Evolutionary conservation across 306 rosid genomes (phyloP).

Genomic region (Dryas octopetala): DNA sequence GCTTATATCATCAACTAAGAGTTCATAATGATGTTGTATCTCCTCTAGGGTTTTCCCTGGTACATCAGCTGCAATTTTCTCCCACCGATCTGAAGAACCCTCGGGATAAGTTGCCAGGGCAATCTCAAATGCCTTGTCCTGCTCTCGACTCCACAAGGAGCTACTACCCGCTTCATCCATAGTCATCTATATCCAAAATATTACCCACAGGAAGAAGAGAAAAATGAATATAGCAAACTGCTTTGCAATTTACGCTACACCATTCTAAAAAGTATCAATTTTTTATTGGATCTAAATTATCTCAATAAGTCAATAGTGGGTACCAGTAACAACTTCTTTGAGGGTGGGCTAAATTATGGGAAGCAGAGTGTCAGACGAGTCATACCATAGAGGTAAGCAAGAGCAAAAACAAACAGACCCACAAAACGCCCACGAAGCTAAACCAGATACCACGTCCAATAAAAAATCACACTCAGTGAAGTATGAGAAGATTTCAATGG

Average conservation of each 20-base stretch:
- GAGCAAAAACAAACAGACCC: constrained; percentile 30
- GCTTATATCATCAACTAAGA: constrained; percentile 71
- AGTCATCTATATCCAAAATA: constrained; percentile 47
- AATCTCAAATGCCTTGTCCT: constrained; percentile 90
- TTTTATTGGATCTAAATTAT: constrained; percentile 40
- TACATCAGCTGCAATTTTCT: constrained; percentile 77
- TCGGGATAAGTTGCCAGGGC: constrained; percentile 77
- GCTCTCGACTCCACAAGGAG: constrained; percentile 86
- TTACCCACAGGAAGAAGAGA: constrained; percentile 34
- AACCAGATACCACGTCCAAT: constrained; percentile 50
- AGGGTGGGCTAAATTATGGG: constrained; percentile 34
- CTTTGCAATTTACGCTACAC: constrained; percentile 38
- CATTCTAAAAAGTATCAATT: constrained; percentile 25
- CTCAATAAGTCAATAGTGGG: constrained; percentile 10
- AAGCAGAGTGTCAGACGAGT: constrained; percentile 6
- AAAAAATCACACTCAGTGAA: constrained; percentile 36
- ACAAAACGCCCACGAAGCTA: constrained; percentile 40
- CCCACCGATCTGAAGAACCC: constrained; percentile 81
- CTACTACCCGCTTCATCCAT: constrained; percentile 63
- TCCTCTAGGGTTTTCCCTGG: constrained; percentile 77
- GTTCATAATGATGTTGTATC: constrained; percentile 74
- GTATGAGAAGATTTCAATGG: constrained; percentile 46
- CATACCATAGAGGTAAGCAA: constrained; percentile 28
- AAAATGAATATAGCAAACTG: constrained; percentile 27
- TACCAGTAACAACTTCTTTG: constrained; percentile 21